Evolutionary conservation across 1,139 yeast genomes (phyloP).

Genomic region (Casaregolazyma lundiana): DNA sequence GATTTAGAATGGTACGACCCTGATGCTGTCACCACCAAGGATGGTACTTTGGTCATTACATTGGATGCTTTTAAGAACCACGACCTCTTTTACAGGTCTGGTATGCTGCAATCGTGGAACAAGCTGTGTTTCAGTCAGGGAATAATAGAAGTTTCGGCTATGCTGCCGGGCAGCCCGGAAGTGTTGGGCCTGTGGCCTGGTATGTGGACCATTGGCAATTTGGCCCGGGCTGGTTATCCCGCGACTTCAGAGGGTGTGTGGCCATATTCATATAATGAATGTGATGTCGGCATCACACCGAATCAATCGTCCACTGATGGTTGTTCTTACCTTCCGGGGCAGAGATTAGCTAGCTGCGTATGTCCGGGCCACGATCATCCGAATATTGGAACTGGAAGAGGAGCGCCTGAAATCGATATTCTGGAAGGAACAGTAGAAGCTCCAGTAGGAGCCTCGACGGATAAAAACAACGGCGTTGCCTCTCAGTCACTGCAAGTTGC

Average conservation of each 20-base stretch:
- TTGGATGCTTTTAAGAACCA: constrained; percentile 74
- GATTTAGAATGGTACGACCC: constrained; percentile 91
- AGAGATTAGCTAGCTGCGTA: constrained; percentile 61
- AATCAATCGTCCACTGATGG: constrained; percentile 84
- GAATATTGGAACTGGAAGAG: constrained; percentile 72
- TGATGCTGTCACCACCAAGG: constrained; percentile 65
- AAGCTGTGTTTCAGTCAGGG: constrained; percentile 79
- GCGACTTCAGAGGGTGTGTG: constrained; percentile 82
- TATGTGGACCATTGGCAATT: constrained; percentile 80
- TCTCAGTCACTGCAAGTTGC: constrained; percentile 83
- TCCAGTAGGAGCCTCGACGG: constrained; percentile 26
- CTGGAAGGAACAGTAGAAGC: constrained; percentile 54
- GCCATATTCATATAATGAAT: constrained; percentile 79
- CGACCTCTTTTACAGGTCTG: constrained; percentile 69
- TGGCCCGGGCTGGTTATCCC: constrained; percentile 77
- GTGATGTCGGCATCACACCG: constrained; percentile 89
- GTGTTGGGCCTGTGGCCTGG: constrained; percentile 87
- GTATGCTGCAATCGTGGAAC: constrained; percentile 85
- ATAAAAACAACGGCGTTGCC: constrained; percentile 49
- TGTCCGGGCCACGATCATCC: constrained; percentile 79
- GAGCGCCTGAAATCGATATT: constrained; percentile 87
- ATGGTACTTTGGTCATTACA: constrained; percentile 61
- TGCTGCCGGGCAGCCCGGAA: constrained; percentile 65
- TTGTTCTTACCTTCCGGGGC: constrained; percentile 73
- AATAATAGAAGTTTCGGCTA: constrained; percentile 60